Evolutionary conservation across 768 basidiomycete species (phyloP).

Genomic region (Royoungia palumana): DNA sequence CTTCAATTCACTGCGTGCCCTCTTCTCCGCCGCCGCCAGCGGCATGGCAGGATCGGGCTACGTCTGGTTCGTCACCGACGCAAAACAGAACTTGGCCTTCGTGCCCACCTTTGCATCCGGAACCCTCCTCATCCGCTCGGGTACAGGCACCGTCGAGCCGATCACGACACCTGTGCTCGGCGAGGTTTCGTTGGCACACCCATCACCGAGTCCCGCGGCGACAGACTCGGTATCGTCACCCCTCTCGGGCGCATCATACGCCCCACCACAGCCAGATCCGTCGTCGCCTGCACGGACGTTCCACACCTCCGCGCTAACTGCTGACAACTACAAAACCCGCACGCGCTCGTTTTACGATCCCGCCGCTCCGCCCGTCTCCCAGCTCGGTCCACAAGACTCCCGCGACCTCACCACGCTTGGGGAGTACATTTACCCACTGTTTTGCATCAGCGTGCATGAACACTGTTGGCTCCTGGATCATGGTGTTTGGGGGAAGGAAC

Average conservation of each 20-base stretch:
- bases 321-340: conserved; percentile 4
- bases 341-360: conserved; percentile 31
- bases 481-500: conserved; percentile 89
- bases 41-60: conserved; percentile 81
- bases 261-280: conserved; percentile 28
- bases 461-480: conserved; percentile 88
- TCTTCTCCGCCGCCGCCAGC: conserved; percentile 69
- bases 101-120: conserved; percentile 87
- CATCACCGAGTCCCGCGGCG: not conserved
- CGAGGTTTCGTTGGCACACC: conserved; percentile 9
- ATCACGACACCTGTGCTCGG: conserved; percentile 29
- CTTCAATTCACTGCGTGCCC: conserved; percentile 65
- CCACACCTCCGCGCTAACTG: conserved; percentile 21
- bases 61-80: conserved; percentile 84
- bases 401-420: conserved; percentile 38
- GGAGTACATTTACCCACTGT: conserved; percentile 63
- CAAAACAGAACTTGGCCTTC: conserved; percentile 58
- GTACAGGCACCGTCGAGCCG: conserved; percentile 34
- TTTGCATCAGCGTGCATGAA: conserved; percentile 77
- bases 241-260: conserved; percentile 39
- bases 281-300: conserved; percentile 30
- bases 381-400: conserved; percentile 14
- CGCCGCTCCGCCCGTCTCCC: not conserved
- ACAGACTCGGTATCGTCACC: conserved; percentile 36
- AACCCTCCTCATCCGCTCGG: conserved; percentile 75